phyloP scores from a whole-genome alignment of 2,329 filamentous ascomycete genomes.

The Claviceps quebecensis region DNA sequence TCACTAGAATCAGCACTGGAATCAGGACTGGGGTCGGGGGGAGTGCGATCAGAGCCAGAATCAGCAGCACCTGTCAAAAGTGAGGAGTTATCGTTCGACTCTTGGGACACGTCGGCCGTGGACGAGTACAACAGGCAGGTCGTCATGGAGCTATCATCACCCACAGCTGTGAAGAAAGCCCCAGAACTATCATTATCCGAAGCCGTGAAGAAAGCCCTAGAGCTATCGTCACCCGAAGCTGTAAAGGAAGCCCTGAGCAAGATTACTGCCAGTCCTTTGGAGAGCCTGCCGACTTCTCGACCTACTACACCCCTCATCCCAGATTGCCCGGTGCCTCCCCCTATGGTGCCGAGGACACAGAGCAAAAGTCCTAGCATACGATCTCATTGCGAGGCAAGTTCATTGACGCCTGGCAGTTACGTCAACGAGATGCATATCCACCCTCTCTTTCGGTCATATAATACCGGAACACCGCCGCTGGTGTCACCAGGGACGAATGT shows the following conservation, averaged over 20 bases:
- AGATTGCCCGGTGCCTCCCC: slow-evolving; percentile 38
- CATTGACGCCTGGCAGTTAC: slow-evolving; percentile 12
- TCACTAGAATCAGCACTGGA: slow-evolving; percentile 32
- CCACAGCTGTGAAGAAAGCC: slow-evolving; percentile 31
- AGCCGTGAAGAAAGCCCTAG: slow-evolving; percentile 24
- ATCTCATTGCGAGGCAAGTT: slow-evolving; percentile 16
- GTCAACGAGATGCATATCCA: slow-evolving; percentile 57
- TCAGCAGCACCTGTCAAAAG: slow-evolving; percentile 25
- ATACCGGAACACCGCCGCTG: slow-evolving; percentile 42
- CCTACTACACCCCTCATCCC: slow-evolving; percentile 38
- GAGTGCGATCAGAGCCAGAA: slow-evolving; percentile 15
- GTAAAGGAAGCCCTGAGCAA: slow-evolving; percentile 48
- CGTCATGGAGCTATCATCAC: slow-evolving; percentile 35
- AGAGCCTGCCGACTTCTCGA: slow-evolving; percentile 46
- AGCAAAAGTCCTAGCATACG: slow-evolving; percentile 34
- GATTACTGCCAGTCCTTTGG: slow-evolving; percentile 52
- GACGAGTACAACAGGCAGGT: slow-evolving; percentile 47
- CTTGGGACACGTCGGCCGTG: slow-evolving; percentile 59
- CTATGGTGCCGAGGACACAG: slow-evolving; percentile 28
- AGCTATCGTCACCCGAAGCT: slow-evolving; percentile 30
- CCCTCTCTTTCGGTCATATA: slow-evolving; percentile 61
- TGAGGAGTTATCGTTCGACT: slow-evolving; percentile 53
- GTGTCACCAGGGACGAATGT: slow-evolving; percentile 58
- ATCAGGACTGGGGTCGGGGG: too few species aligned
- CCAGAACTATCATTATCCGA: slow-evolving; percentile 6